Evolutionary conservation across 169 alveolate species (phyloP).

Genomic region (Eimeria necatrix): DNA sequence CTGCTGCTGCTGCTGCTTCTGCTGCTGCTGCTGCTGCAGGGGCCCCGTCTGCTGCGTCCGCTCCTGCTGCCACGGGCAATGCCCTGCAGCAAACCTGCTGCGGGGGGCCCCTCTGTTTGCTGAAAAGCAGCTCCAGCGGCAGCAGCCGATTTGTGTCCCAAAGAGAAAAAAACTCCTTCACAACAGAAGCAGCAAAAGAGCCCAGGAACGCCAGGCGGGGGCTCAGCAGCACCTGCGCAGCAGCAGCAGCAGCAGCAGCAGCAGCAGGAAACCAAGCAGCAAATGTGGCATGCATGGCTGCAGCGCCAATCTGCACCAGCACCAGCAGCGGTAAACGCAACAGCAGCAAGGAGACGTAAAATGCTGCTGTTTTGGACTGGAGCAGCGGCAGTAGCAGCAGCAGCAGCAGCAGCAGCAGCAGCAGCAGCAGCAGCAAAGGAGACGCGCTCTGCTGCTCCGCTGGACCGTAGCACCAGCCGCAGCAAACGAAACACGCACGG

Average conservation of each 20-base stretch:
- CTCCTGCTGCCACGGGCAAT: not conserved
- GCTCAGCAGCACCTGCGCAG: not conserved
- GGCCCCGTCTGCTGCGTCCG: not conserved
- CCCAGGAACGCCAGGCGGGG: conserved; percentile 45
- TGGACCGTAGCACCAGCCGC: too few relatives aligned
- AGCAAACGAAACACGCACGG: too few relatives aligned
- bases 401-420: too few relatives aligned
- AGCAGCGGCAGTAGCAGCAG: not conserved
- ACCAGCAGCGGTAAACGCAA: not conserved
- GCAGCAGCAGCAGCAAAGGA: too few relatives aligned
- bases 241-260: not conserved
- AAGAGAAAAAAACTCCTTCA: conserved; percentile 50
- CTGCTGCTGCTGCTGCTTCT: conserved; percentile 19
- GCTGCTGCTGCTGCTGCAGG: not conserved
- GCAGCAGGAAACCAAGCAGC: not conserved
- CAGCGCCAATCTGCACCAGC: not conserved
- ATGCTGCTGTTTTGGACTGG: not conserved
- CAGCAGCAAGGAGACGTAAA: not conserved
- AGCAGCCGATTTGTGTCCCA: conserved; percentile 62
- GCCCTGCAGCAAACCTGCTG: not conserved
- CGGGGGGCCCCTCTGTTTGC: conserved; percentile 58
- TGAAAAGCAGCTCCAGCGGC: conserved; percentile 68
- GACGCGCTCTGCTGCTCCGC: too few relatives aligned
- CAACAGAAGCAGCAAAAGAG: conserved; percentile 29
- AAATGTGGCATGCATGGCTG: not conserved